Conservation (phyloP, 495 filamentous ascomycete species). For the Trichoderma gamsii region DNA sequence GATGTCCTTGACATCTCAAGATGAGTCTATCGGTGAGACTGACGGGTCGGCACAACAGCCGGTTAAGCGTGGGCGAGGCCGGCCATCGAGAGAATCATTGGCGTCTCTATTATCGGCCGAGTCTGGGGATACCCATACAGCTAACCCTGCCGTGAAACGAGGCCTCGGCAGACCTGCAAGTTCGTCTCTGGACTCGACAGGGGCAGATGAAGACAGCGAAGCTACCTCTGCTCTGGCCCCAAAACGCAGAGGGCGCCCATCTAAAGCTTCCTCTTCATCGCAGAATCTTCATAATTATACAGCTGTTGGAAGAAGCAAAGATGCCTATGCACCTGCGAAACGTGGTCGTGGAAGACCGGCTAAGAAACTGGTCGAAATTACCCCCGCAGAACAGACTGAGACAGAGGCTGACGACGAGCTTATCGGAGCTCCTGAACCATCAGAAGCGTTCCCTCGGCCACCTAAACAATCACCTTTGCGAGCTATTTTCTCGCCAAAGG, state of each 20-base stretch:
- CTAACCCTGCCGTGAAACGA: slow-evolving; percentile 8
- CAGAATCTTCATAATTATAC: not conserved
- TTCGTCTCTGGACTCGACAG: not conserved
- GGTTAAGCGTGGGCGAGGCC: slow-evolving; percentile 23
- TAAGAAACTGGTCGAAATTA: slow-evolving; percentile 19
- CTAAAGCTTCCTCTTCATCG: not conserved
- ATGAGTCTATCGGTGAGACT: slow-evolving; percentile 19
- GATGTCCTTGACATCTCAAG: slow-evolving; percentile 8
- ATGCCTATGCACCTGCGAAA: slow-evolving; percentile 2
- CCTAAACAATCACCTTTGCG: not conserved
- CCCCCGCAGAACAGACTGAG: slow-evolving; percentile 19
- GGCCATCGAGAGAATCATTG: slow-evolving; percentile 29
- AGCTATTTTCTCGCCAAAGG: not conserved
- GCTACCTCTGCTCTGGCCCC: slow-evolving; percentile 16
- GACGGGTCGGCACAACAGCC: slow-evolving; percentile 28
- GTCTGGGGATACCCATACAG: not conserved
- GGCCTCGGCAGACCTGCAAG: slow-evolving; percentile 18
- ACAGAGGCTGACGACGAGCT: slow-evolving; percentile 18
- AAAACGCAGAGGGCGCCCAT: slow-evolving; percentile 2
- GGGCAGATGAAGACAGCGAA: slow-evolving; percentile 19
- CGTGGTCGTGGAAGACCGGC: slow-evolving; percentile 14
- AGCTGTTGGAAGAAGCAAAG: not conserved
- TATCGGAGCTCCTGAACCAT: not conserved
- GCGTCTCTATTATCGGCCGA: slow-evolving; percentile 15
- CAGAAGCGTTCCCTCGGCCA: not conserved